phyloP scores from a whole-genome alignment of 441 rosid genomes.

The Erodium texanum region DNA sequence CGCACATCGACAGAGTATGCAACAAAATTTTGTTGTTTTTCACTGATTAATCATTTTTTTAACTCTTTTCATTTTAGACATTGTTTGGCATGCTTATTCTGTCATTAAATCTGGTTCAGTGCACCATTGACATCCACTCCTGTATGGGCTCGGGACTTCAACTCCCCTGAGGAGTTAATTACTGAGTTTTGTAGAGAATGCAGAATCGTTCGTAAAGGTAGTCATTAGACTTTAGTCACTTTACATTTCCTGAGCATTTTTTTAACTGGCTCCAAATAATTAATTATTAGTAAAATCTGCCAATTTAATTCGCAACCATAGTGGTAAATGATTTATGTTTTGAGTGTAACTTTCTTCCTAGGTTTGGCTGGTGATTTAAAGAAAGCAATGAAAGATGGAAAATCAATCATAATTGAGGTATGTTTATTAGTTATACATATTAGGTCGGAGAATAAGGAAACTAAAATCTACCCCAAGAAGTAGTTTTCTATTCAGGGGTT shows the following conservation, averaged over 20 bases:
- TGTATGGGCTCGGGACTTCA: conserved; percentile 83
- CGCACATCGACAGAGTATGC: conserved; percentile 95
- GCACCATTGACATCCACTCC: conserved; percentile 91
- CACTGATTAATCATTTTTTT: conserved; percentile 1
- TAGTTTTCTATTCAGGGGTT: not conserved
- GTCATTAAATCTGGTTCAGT: conserved; percentile 29
- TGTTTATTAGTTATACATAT: not conserved
- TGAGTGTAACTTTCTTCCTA: conserved; percentile 24
- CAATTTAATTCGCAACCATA: conserved; percentile 9
- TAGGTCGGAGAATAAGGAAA: too few species aligned
- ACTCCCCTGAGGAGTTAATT: conserved; percentile 76
- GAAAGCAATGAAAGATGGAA: conserved; percentile 99
- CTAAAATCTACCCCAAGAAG: too few species aligned
- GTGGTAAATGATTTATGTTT: conserved; percentile 8
- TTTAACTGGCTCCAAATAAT: not conserved
- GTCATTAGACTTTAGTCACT: conserved; percentile 7
- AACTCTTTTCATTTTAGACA: not conserved
- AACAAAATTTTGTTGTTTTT: conserved; percentile 7
- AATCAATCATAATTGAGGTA: conserved; percentile 95
- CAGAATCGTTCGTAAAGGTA: conserved; percentile 98
- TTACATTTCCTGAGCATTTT: not conserved
- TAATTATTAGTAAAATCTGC: conserved; percentile 6
- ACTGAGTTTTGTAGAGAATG: conserved; percentile 96
- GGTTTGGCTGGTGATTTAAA: conserved; percentile 98
- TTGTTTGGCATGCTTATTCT: not conserved